Evolutionary conservation across 2,329 filamentous ascomycete species (phyloP), one percentile per base, ranked within the genome.

Genomic region (Lachnellula subtilissima): DNA sequence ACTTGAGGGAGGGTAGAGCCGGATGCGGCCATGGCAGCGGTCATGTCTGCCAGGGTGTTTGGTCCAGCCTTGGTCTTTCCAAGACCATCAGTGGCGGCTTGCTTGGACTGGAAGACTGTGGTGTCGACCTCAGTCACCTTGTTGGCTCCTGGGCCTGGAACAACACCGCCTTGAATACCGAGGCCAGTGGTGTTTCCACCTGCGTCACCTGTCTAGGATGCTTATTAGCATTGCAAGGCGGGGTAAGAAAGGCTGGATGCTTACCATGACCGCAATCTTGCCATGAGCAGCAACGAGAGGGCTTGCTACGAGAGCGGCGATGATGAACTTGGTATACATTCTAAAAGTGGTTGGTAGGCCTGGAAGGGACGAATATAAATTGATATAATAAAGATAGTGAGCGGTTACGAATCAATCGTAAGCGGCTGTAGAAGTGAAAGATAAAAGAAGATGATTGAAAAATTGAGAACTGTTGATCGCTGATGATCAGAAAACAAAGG

Each of bases 211-310:
- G 57, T 61, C 61, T 64, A 40, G 42, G 43, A 55, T 28, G 40
- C 54, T 17, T 48, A 42, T 56, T 57, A 56, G 53, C 47, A 56
- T 52, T 43, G 35, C 17, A n/a, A 32, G 19, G 12, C 14, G 32
- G 37, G 35, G 25, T 40, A 15, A 22, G 35, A 22, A 14, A 23
- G 25, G n/a, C 11, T 36, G 37, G 35, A 45, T 52, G 40, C 61
- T 58, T 55, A 67, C 64, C 50, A 67, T 60, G 55, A 67, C 64
- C 56, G 65, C 77, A 71, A 87, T 85, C 63, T 79, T 82, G 57
- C 77, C 76, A 75, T 87, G 84, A 66, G 79, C 82, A 61, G 81
- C 75, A 60, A 80, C 83, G 52, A 86, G 76, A 61, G 78, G 73
- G 65, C 76, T 47, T 48, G 40, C 55, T 40, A 50, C 50, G 47